phyloP scores from a whole-genome alignment of 176 grass and related monocot genomes.

The Puya raimondii region DNA sequence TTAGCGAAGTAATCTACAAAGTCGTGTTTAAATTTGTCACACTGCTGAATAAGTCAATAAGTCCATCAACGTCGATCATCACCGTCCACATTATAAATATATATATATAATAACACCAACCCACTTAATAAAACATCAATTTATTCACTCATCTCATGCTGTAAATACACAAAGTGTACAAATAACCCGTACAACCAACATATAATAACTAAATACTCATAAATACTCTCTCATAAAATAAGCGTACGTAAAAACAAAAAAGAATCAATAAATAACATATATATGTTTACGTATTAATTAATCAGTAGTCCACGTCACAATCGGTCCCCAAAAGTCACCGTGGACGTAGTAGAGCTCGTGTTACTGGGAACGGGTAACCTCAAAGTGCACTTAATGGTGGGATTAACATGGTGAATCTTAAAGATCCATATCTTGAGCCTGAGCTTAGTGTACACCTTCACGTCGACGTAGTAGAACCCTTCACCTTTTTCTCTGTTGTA shows the following conservation, averaged over 20 bases:
- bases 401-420: slow-evolving; percentile 25
- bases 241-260: neutral
- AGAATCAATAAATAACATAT: too few relatives aligned
- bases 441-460: slow-evolving; percentile 38
- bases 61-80: too few relatives aligned
- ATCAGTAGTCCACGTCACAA: slow-evolving; percentile 52
- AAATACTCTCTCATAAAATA: neutral
- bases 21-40: too few relatives aligned
- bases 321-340: slow-evolving; percentile 24
- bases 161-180: too few relatives aligned
- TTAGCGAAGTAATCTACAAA: too few relatives aligned
- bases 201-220: neutral
- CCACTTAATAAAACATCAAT: too few relatives aligned
- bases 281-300: slow-evolving; percentile 1
- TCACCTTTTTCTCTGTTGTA: slow-evolving; percentile 46
- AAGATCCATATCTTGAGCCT: slow-evolving; percentile 45
- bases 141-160: too few relatives aligned
- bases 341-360: slow-evolving; percentile 7
- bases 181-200: too few relatives aligned
- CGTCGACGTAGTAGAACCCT: slow-evolving; percentile 54
- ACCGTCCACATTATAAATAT: too few relatives aligned
- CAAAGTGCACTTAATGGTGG: slow-evolving; percentile 47
- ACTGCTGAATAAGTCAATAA: too few relatives aligned
- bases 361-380: slow-evolving; percentile 48
- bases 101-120: too few relatives aligned